A percentile compares a stretch with the other conserved stretches of the same genome.
These are phyloP conservation scores for Ophiostoma triangulosporum DNA, from an alignment of 2,329 filamentous ascomycete genomes.

Conservation along the genomic window DNA sequence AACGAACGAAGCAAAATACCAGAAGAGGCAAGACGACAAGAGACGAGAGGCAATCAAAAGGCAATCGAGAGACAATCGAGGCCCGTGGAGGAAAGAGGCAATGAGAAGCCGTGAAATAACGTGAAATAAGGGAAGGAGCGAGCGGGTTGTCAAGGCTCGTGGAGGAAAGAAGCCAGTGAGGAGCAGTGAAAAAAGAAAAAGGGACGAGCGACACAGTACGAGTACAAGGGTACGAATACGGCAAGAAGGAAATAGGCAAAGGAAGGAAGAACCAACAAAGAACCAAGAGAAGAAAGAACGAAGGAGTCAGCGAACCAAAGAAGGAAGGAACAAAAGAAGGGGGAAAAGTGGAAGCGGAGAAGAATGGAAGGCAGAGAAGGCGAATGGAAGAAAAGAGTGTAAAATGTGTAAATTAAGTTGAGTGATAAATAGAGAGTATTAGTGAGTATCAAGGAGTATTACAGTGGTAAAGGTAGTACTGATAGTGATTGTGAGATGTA, in stretches of 20 bases:
- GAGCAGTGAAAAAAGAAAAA: too few species aligned
- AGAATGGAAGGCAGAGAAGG: slow-evolving; percentile 3
- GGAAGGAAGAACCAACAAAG: not conserved
- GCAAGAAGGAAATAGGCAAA: not conserved
- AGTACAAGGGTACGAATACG: too few species aligned
- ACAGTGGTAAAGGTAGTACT: too few species aligned
- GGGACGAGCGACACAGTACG: too few species aligned
- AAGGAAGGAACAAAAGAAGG: not conserved
- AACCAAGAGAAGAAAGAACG: not conserved
- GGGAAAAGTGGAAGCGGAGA: slow-evolving; percentile 2
- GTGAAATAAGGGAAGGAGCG: not conserved
- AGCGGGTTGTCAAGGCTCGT: too few species aligned
- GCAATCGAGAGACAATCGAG: too few species aligned
- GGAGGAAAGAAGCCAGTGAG: too few species aligned
- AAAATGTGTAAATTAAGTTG: not conserved
- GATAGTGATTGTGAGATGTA: too few species aligned
- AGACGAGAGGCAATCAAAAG: too few species aligned
- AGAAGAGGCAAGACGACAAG: not conserved
- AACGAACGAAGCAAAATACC: not conserved
- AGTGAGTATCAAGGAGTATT: not conserved
- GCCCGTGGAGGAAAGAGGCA: not conserved
- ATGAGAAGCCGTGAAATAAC: too few species aligned
- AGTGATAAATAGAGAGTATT: not conserved
- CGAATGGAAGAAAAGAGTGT: slow-evolving; percentile 4
- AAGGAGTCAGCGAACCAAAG: not conserved